phyloP scores from a whole-genome alignment of 345 rosid genomes.

The Schrenkiella parvula region DNA sequence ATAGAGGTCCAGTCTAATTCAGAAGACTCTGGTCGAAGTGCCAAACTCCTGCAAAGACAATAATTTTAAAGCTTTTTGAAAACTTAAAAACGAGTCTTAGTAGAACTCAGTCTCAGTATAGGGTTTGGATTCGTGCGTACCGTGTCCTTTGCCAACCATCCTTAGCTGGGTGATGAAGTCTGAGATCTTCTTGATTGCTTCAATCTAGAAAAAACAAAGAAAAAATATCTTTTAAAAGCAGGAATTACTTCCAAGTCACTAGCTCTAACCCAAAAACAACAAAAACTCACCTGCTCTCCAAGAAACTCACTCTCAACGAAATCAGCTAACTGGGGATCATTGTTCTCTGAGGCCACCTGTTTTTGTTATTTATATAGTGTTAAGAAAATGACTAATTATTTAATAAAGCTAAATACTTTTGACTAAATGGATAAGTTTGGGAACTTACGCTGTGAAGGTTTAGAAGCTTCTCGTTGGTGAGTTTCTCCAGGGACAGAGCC shows the following conservation, averaged over 20 bases:
- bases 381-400: background rate
- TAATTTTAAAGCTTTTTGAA: background rate
- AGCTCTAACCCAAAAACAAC: background rate
- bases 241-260: background rate
- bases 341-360: slow-evolving; percentile 64
- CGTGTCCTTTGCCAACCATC: slow-evolving; percentile 90
- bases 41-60: slow-evolving; percentile 69
- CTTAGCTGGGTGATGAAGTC: slow-evolving; percentile 84
- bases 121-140: slow-evolving; percentile 34
- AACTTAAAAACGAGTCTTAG: background rate
- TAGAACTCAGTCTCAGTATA: background rate
- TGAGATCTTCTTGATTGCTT: slow-evolving; percentile 78
- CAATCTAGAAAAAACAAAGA: slow-evolving; percentile 41
- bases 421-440: background rate
- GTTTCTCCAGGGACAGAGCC: slow-evolving; percentile 80
- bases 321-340: slow-evolving; percentile 67
- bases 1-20: slow-evolving; percentile 26
- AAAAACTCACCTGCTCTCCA: slow-evolving; percentile 53
- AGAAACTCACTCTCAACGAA: slow-evolving; percentile 70
- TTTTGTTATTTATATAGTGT: background rate
- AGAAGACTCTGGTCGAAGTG: slow-evolving; percentile 83
- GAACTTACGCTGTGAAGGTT: slow-evolving; percentile 55
- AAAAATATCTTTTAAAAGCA: background rate
- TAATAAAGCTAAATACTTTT: background rate
- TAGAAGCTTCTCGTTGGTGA: slow-evolving; percentile 75